A percentile compares a stretch with the other conserved stretches of the same genome.
These are phyloP conservation scores for Zea luxurians DNA, from an alignment of 176 grass and related monocot genomes.

Conservation along the genomic window DNA sequence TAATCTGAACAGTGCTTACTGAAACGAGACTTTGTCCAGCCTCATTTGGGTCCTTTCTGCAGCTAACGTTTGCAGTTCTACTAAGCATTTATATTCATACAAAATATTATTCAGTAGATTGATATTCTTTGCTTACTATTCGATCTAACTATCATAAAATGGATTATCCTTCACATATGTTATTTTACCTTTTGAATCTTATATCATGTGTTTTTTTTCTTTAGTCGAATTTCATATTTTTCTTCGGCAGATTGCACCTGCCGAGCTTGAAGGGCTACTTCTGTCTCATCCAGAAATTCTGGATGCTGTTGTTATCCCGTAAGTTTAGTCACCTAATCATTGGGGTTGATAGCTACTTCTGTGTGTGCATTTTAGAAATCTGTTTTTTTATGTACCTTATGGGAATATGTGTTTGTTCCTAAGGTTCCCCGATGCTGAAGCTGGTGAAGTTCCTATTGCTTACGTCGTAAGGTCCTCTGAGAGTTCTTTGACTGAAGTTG, in stretches of 20 bases:
- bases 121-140: neutral
- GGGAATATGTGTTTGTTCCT: slow-evolving; percentile 17
- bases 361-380: neutral
- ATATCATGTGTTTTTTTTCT: neutral
- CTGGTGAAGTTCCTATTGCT: slow-evolving; percentile 91
- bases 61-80: neutral
- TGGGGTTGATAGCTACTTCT: neutral
- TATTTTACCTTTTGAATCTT: neutral
- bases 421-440: slow-evolving; percentile 89
- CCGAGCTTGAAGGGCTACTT: slow-evolving; percentile 89
- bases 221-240: neutral
- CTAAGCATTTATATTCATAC: neutral
- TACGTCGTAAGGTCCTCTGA: slow-evolving; percentile 69
- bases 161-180: neutral
- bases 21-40: neutral
- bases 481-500: slow-evolving; percentile 69
- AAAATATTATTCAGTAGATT: neutral
- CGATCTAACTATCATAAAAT: neutral
- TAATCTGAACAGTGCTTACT: neutral
- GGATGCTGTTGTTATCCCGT: slow-evolving; percentile 91
- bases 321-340: slow-evolving; percentile 40
- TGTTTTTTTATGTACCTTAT: slow-evolving; percentile 14
- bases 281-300: slow-evolving; percentile 84
- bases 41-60: neutral
- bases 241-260: slow-evolving; percentile 77